phyloP scores from a whole-genome alignment of 495 filamentous ascomycete genomes.

The Aspergillus carlsbadensis region DNA sequence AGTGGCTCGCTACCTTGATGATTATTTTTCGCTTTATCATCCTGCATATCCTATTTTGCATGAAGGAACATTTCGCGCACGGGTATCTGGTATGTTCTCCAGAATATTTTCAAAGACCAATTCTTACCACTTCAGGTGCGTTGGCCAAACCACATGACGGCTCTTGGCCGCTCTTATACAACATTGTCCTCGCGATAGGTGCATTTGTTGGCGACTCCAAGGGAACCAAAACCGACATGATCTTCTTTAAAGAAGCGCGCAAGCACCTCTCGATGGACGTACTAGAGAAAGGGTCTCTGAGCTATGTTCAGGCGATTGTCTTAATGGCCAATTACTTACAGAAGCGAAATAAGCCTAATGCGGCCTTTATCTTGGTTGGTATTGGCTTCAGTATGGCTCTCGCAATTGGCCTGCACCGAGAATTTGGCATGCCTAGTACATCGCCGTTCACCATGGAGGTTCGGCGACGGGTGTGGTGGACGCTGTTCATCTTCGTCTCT shows the following conservation, averaged over 20 bases:
- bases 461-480: conserved; percentile 39
- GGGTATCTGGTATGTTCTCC: conserved; percentile 15
- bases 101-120: background rate
- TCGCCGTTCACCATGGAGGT: conserved; percentile 32
- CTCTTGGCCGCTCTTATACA: conserved; percentile 21
- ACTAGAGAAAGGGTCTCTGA: conserved; percentile 22
- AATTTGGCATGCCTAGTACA: conserved; percentile 26
- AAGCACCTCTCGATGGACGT: conserved; percentile 22
- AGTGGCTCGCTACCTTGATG: conserved; percentile 14
- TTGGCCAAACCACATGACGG: conserved; percentile 21
- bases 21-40: conserved; percentile 20
- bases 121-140: conserved; percentile 8
- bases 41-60: conserved; percentile 22
- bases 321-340: conserved; percentile 23
- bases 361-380: conserved; percentile 21
- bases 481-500: conserved; percentile 26
- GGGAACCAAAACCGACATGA: conserved; percentile 16
- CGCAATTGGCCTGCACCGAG: conserved; percentile 22
- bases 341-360: conserved; percentile 25
- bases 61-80: conserved; percentile 21
- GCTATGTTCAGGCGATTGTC: conserved; percentile 22
- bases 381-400: conserved; percentile 26
- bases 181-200: conserved; percentile 21
- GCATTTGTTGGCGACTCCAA: conserved; percentile 22
- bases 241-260: conserved; percentile 20